Percentiles rank a stretch among this genome's conserved stretches.
Evolutionary conservation across 108 stramenopile genomes (phyloP).

Genomic region (Discostella stelligeroides): DNA sequence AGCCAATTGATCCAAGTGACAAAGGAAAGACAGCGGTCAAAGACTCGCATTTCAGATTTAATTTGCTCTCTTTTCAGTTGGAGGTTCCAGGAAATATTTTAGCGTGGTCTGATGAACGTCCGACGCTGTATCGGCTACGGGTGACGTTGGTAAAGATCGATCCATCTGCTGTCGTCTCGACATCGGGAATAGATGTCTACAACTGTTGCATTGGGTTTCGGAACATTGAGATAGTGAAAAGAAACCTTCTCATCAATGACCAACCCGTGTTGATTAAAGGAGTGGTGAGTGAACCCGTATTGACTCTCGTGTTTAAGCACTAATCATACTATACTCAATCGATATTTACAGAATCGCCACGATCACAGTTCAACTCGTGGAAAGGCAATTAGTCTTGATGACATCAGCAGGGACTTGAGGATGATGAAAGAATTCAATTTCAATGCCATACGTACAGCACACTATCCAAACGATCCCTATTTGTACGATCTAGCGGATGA

Average conservation of each 20-base stretch:
- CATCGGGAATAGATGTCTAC: constrained; percentile 18
- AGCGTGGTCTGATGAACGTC: constrained; percentile 41
- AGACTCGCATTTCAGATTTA: constrained; percentile 22
- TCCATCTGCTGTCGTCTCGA: background rate
- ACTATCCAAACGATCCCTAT: constrained; percentile 91
- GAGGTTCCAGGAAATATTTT: constrained; percentile 19
- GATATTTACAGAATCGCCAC: constrained; percentile 91
- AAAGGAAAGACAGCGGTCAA: background rate
- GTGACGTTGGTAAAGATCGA: constrained; percentile 21
- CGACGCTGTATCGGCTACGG: constrained; percentile 31
- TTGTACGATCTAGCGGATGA: constrained; percentile 93
- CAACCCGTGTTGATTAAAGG: constrained; percentile 56
- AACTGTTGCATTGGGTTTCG: constrained; percentile 33
- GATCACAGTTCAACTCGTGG: constrained; percentile 91
- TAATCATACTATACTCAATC: constrained; percentile 34
- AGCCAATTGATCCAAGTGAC: constrained; percentile 30
- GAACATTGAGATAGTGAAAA: constrained; percentile 22
- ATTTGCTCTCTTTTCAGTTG: constrained; percentile 34
- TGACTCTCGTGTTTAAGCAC: background rate
- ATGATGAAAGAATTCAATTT: constrained; percentile 88
- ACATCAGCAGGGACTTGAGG: constrained; percentile 71
- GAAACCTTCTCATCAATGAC: constrained; percentile 41
- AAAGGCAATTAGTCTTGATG: constrained; percentile 70
- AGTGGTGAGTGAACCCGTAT: constrained; percentile 13
- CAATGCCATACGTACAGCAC: constrained; percentile 93